These are phyloP conservation scores for Quercus lobata DNA, from an alignment of 331 rosid species.

Conservation along the genomic window DNA sequence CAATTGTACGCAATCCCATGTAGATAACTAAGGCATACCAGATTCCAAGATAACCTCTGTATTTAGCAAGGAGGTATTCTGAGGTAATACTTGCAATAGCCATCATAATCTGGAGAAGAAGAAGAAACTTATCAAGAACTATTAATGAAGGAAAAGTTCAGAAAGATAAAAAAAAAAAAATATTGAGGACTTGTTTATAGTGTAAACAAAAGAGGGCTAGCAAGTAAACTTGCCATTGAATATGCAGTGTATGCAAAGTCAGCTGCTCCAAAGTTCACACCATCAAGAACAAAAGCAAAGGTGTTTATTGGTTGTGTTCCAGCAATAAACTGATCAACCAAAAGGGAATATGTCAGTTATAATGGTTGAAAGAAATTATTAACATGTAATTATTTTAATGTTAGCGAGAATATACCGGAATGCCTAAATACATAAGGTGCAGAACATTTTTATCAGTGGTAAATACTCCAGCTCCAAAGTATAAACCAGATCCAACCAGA, in stretches of 20 bases:
- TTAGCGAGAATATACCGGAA: constrained; percentile 53
- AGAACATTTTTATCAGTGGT: constrained; percentile 56
- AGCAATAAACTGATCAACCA: constrained; percentile 66
- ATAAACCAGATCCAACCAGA: constrained; percentile 64
- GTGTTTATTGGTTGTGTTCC: constrained; percentile 92
- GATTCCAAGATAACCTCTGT: constrained; percentile 68
- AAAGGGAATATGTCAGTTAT: not conserved
- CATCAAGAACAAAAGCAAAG: constrained; percentile 87
- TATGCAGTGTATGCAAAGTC: constrained; percentile 89
- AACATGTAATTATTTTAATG: not conserved
- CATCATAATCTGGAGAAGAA: constrained; percentile 51
- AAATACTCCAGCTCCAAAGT: constrained; percentile 77
- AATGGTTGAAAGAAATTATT: not conserved
- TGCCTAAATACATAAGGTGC: constrained; percentile 65
- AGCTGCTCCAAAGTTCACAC: constrained; percentile 92
- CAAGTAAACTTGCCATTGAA: constrained; percentile 56
- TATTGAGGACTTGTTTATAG: not conserved
- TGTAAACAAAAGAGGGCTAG: not conserved
- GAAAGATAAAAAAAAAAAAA: not conserved
- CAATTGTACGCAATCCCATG: constrained; percentile 74
- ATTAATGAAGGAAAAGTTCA: not conserved
- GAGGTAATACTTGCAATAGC: constrained; percentile 61
- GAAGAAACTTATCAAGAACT: not conserved
- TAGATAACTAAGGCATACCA: constrained; percentile 87
- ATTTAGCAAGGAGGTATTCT: constrained; percentile 48